Percentiles rank a stretch among this genome's conserved stretches.
Evolutionary conservation across 2,329 filamentous ascomycete species (phyloP).

Genomic region (Fusarium musae): DNA sequence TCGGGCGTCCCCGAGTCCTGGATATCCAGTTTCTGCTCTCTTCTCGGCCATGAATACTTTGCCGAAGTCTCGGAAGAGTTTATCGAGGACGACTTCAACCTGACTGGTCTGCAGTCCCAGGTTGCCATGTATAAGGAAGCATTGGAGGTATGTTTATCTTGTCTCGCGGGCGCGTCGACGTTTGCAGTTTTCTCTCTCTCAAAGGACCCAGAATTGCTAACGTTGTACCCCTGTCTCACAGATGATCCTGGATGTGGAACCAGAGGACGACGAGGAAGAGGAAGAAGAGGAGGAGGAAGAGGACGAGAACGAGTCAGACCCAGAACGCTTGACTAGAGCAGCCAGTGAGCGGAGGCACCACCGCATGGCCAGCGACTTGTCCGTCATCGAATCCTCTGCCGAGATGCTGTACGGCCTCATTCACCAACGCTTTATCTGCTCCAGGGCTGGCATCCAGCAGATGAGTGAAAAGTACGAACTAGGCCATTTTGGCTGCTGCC

Average conservation of each 20-base stretch:
- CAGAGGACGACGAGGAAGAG: constrained; percentile 91
- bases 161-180: background rate
- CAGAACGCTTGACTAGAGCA: constrained; percentile 61
- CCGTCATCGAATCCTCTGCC: constrained; percentile 96
- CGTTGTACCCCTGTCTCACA: constrained; percentile 45
- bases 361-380: constrained; percentile 90
- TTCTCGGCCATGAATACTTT: constrained; percentile 98
- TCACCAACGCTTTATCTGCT: constrained; percentile 98
- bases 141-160: constrained; percentile 70
- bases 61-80: constrained; percentile 99
- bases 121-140: constrained; percentile 99
- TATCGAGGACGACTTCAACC: constrained; percentile 99
- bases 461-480: constrained; percentile 99
- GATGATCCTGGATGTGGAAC: constrained; percentile 99
- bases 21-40: constrained; percentile 96
- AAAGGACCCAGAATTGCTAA: constrained; percentile 9
- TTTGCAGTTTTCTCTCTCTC: background rate
- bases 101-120: constrained; percentile 93
- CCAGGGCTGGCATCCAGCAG: constrained; percentile 93
- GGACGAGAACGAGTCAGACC: constrained; percentile 76
- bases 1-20: constrained; percentile 82
- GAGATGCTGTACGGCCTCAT: constrained; percentile 98
- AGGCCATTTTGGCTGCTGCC: constrained; percentile 94
- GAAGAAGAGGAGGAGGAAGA: constrained; percentile 83
- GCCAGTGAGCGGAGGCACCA: constrained; percentile 78